phyloP scores from a whole-genome alignment of 176 grass and related monocot species.

The Eleusine indica region DNA sequence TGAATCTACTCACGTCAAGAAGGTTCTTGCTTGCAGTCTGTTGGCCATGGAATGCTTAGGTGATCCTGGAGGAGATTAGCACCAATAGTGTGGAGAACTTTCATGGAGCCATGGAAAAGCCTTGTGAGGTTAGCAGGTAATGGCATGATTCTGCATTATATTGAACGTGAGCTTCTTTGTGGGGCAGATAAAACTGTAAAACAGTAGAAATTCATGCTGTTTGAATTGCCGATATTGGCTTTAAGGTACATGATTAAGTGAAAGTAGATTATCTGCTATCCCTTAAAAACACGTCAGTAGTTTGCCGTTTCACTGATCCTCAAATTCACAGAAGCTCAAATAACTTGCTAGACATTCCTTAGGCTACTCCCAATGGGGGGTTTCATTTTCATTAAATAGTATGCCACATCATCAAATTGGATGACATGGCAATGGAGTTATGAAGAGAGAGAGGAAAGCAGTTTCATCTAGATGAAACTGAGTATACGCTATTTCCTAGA shows the following conservation, averaged over 20 bases:
- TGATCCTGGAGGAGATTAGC: neutral
- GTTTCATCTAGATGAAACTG: too few species aligned
- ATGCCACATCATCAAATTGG: too few species aligned
- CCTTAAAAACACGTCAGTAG: neutral
- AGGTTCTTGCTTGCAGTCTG: constrained; percentile 29
- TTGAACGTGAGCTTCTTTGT: neutral
- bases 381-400: too few species aligned
- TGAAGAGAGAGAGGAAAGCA: too few species aligned
- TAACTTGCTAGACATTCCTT: neutral
- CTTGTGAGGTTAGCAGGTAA: constrained; percentile 1
- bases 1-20: neutral
- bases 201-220: neutral
- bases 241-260: neutral
- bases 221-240: neutral
- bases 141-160: neutral
- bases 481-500: too few species aligned
- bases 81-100: neutral
- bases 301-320: neutral
- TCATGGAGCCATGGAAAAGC: neutral
- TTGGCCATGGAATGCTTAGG: constrained; percentile 14
- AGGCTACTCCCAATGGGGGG: too few species aligned
- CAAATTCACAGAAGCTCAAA: neutral
- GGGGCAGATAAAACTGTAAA: neutral
- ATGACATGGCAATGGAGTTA: too few species aligned
- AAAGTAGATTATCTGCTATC: neutral